Evolutionary conservation across 495 filamentous ascomycete genomes (phyloP).

Genomic region (Penicillium pulvis): DNA sequence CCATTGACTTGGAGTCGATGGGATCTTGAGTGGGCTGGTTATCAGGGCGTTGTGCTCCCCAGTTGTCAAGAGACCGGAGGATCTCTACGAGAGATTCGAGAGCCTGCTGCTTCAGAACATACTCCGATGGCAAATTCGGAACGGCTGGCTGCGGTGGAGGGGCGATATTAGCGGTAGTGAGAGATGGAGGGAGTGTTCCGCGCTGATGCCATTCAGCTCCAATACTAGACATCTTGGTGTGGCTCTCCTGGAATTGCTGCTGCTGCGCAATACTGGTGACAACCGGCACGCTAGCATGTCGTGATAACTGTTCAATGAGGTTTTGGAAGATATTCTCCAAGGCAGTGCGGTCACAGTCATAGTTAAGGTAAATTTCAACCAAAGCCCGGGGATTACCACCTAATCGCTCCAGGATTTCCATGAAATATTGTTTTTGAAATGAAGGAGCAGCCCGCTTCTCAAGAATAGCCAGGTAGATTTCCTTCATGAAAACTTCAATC

Average conservation of each 20-base stretch:
- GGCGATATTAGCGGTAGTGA: constrained; percentile 74
- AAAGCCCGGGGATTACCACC: constrained; percentile 83
- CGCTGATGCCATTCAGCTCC: constrained; percentile 79
- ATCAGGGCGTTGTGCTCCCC: constrained; percentile 77
- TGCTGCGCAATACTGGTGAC: constrained; percentile 74
- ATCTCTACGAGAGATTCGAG: constrained; percentile 87
- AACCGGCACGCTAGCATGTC: constrained; percentile 74
- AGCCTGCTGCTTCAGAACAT: constrained; percentile 82
- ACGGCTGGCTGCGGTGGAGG: constrained; percentile 45
- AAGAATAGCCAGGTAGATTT: constrained; percentile 93
- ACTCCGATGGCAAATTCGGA: constrained; percentile 76
- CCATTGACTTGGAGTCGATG: constrained; percentile 63
- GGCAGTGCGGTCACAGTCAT: constrained; percentile 91
- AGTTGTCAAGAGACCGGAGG: constrained; percentile 85
- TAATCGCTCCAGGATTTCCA: constrained; percentile 80
- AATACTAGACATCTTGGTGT: constrained; percentile 57
- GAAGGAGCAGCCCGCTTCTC: constrained; percentile 83
- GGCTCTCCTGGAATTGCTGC: constrained; percentile 79
- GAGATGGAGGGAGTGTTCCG: constrained; percentile 79
- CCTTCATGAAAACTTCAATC: constrained; percentile 95
- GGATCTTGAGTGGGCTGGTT: constrained; percentile 51
- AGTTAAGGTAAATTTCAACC: constrained; percentile 97
- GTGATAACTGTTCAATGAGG: constrained; percentile 89
- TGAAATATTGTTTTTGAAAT: constrained; percentile 89
- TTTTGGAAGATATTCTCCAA: constrained; percentile 96